These are phyloP conservation scores for Hyphodiscus sp. DNA, from an alignment of 2,329 filamentous ascomycete species.

Conservation along the genomic window DNA sequence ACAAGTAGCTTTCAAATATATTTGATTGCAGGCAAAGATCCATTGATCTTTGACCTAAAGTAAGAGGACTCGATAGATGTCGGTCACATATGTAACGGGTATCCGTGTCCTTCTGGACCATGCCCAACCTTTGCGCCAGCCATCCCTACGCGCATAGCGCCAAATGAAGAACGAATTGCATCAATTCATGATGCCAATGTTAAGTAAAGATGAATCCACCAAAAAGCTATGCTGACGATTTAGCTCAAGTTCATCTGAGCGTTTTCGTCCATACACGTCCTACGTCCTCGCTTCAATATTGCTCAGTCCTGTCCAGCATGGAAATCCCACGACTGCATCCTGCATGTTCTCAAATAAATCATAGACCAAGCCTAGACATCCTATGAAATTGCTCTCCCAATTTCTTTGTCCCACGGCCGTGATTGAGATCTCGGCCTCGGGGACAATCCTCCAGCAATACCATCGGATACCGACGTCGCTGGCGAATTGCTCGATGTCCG, in stretches of 20 bases:
- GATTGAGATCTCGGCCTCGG: slow-evolving; percentile 21
- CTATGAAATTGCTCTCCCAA: slow-evolving; percentile 25
- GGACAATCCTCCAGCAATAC: slow-evolving; percentile 17
- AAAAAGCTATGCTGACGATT: background rate
- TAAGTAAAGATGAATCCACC: slow-evolving; percentile 6
- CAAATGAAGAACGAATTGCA: slow-evolving; percentile 9
- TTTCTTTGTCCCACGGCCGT: slow-evolving; percentile 14
- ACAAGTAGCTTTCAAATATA: background rate
- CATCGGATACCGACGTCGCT: slow-evolving; percentile 19
- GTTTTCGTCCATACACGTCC: too few relatives aligned
- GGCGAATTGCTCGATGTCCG: slow-evolving; percentile 14
- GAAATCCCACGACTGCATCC: background rate
- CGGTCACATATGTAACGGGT: background rate
- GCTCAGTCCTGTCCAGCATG: too few relatives aligned
- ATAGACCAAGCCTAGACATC: background rate
- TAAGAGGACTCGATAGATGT: background rate
- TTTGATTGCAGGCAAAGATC: background rate
- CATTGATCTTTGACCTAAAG: background rate
- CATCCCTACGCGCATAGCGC: slow-evolving; percentile 18
- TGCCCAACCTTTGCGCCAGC: slow-evolving; percentile 9
- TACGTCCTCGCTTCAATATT: too few relatives aligned
- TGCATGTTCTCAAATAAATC: slow-evolving; percentile 6
- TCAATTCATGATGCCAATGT: background rate
- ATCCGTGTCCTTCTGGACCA: background rate
- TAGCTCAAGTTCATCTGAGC: too few relatives aligned